These are phyloP conservation scores for Euphorbia lathyris DNA, from an alignment of 345 rosid species.

Conservation along the genomic window DNA sequence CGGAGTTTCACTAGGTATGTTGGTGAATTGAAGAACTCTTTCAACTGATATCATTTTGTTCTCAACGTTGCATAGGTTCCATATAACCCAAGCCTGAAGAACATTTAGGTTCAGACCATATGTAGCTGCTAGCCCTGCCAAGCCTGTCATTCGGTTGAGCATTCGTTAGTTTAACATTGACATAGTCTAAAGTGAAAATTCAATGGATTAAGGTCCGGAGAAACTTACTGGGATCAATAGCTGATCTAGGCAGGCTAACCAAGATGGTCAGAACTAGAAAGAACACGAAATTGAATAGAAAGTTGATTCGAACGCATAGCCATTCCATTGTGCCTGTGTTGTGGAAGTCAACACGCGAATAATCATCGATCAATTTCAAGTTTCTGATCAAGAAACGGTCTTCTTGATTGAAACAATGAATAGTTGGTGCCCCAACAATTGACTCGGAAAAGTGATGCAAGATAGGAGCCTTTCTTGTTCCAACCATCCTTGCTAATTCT, in stretches of 20 bases:
- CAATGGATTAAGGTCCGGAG: neutral
- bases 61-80: slow-evolving; percentile 73
- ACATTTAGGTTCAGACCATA: slow-evolving; percentile 64
- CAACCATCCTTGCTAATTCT: slow-evolving; percentile 86
- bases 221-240: slow-evolving; percentile 66
- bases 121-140: slow-evolving; percentile 63
- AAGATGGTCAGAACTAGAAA: slow-evolving; percentile 66
- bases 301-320: slow-evolving; percentile 77
- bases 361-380: slow-evolving; percentile 47
- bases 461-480: slow-evolving; percentile 70
- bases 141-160: slow-evolving; percentile 36
- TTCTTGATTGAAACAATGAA: slow-evolving; percentile 73
- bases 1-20: slow-evolving; percentile 56
- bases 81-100: slow-evolving; percentile 77
- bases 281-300: slow-evolving; percentile 74
- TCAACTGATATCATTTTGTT: slow-evolving; percentile 81
- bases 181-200: neutral
- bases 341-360: slow-evolving; percentile 68
- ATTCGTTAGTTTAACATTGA: neutral
- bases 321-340: slow-evolving; percentile 79
- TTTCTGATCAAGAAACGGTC: slow-evolving; percentile 50
- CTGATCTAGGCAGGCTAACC: slow-evolving; percentile 63
- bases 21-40: slow-evolving; percentile 59
- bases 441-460: slow-evolving; percentile 88
- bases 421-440: slow-evolving; percentile 60